Conservation (phyloP, 2,329 filamentous ascomycete genomes). For the Ophiocordyceps unilateralis region DNA sequence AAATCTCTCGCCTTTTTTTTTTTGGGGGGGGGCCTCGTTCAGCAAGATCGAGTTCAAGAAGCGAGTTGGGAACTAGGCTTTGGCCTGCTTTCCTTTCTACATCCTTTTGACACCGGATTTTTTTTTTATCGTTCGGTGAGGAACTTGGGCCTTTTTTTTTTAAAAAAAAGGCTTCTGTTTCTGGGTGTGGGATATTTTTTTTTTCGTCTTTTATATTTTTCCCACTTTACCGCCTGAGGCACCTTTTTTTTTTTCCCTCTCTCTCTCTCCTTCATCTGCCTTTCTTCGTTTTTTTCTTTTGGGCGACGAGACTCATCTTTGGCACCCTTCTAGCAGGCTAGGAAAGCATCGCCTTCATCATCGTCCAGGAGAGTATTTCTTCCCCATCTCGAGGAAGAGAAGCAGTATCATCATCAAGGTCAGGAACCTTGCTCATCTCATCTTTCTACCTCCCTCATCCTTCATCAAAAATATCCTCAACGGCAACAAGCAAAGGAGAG, state of each 20-base stretch:
- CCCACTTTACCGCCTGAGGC: no score
- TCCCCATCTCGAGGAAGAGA: no score
- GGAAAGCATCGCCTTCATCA: background rate
- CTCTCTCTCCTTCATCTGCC: background rate
- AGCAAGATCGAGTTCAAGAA: no score
- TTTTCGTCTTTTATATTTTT: background rate
- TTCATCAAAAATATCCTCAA: background rate
- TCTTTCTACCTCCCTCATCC: background rate
- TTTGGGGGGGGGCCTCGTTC: no score
- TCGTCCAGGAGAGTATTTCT: no score
- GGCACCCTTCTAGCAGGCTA: background rate
- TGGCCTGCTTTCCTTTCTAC: background rate
- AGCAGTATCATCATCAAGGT: no score
- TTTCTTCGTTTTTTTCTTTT: background rate
- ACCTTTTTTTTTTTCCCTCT: background rate
- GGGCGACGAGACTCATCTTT: background rate
- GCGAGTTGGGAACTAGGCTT: no score
- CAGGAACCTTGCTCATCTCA: background rate
- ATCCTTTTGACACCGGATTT: background rate
- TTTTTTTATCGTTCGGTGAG: background rate
- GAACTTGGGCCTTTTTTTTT: no score
- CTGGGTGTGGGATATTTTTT: no score
- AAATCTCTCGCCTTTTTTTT: no score
- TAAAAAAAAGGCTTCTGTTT: no score
- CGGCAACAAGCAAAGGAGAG: no score